Conservation (phyloP, 768 basidiomycete species). For the Boletus edulis region DNA sequence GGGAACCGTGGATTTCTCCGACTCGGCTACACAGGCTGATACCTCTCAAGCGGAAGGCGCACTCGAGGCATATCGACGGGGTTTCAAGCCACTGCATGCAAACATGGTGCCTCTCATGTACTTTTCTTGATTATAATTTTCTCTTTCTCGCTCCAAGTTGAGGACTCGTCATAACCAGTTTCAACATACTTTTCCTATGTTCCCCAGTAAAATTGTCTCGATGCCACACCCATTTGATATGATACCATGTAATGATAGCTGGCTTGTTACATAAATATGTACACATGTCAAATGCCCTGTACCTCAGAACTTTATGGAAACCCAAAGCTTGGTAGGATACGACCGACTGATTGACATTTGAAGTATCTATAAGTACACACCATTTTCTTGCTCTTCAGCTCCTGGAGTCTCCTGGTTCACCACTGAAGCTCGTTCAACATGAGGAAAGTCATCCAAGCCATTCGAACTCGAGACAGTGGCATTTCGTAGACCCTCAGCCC, state of each 20-base stretch:
- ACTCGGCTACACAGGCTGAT: conserved; percentile 50
- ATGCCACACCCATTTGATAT: neutral
- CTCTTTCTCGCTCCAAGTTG: neutral
- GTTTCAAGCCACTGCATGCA: conserved; percentile 55
- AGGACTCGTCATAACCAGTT: neutral
- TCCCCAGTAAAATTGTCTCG: neutral
- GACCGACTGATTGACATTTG: neutral
- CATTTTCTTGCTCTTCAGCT: conserved; percentile 10
- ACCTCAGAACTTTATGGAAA: neutral
- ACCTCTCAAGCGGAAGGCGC: conserved; percentile 38
- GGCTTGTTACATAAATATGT: neutral
- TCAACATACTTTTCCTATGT: neutral
- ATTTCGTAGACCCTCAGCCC: conserved; percentile 2
- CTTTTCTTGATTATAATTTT: conserved; percentile 39
- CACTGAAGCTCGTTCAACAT: neutral
- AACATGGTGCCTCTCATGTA: conserved; percentile 57
- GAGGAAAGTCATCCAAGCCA: conserved; percentile 9
- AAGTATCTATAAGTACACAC: conserved; percentile 28
- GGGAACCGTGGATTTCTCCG: conserved; percentile 55
- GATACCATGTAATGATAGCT: neutral
- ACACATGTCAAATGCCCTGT: neutral
- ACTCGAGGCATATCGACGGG: conserved; percentile 47
- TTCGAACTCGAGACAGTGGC: conserved; percentile 9
- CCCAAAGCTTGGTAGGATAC: neutral
- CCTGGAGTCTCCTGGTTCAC: neutral